A percentile compares a stretch with the other conserved stretches of the same genome.
These are phyloP conservation scores for Colletotrichum camelliae DNA, from an alignment of 2,329 filamentous ascomycete genomes.

Conservation along the genomic window DNA sequence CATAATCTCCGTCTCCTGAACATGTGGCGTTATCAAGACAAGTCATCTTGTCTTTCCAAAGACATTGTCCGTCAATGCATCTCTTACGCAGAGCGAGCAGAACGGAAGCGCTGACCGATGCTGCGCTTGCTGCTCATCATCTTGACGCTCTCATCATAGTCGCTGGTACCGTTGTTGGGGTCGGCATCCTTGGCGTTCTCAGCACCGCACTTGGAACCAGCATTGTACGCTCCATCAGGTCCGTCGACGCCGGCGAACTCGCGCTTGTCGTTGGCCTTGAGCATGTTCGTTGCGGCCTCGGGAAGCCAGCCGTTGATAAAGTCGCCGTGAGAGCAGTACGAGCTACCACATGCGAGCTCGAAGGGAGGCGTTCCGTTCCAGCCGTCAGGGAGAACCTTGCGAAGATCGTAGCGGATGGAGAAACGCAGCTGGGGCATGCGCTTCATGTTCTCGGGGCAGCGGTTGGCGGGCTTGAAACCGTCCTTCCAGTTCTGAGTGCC, in stretches of 20 bases:
- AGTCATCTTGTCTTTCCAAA: neutral
- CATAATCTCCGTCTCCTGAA: neutral
- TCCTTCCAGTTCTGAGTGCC: conserved; percentile 19
- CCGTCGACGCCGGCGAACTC: conserved; percentile 40
- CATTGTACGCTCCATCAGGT: conserved; percentile 28
- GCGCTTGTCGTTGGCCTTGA: conserved; percentile 39
- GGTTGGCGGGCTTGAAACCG: conserved; percentile 29
- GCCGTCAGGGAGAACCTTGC: conserved; percentile 45
- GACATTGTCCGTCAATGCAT: neutral
- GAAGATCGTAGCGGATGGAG: conserved; percentile 51
- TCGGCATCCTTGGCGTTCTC: conserved; percentile 44
- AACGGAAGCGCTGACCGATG: conserved; percentile 2
- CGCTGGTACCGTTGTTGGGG: conserved; percentile 42
- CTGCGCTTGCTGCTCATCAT: conserved; percentile 12
- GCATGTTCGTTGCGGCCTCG: conserved; percentile 45
- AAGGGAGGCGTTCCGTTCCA: conserved; percentile 49
- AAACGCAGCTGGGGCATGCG: conserved; percentile 52
- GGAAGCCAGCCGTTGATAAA: conserved; percentile 53
- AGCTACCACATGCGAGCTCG: conserved; percentile 45
- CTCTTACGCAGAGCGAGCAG: neutral
- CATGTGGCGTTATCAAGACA: neutral
- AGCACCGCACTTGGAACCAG: conserved; percentile 25
- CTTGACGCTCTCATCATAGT: conserved; percentile 37
- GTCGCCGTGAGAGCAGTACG: conserved; percentile 49
- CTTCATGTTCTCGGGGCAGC: conserved; percentile 48